Percentiles rank a stretch among this genome's conserved stretches.
These are phyloP conservation scores for sunflower (Helianthus annuus) DNA, from an alignment of 129 eudicot genomes.

Conservation along the genomic window HanXRQr2.0-SUNRISE NC_035448.2:196013649-196014148, in stretches of 20 bases:
- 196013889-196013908: no score
- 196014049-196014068: no score
- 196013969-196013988: background rate
- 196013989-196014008: no score
- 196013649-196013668: background rate
- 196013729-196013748: background rate
- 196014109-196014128: no score
- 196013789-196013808: background rate
- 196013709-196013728: background rate
- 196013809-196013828: background rate
- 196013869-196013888: background rate
- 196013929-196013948: background rate
- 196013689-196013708: background rate
- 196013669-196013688: slow-evolving; percentile 19
- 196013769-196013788: background rate
- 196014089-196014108: no score
- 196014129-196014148: no score
- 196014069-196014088: no score
- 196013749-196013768: background rate
- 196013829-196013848: background rate
- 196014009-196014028: no score
- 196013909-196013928: no score
- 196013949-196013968: background rate
- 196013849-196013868: background rate
- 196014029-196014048: no score